Evolutionary conservation across 768 basidiomycete species (phyloP).

Genomic region (Tulasnella calospora): DNA sequence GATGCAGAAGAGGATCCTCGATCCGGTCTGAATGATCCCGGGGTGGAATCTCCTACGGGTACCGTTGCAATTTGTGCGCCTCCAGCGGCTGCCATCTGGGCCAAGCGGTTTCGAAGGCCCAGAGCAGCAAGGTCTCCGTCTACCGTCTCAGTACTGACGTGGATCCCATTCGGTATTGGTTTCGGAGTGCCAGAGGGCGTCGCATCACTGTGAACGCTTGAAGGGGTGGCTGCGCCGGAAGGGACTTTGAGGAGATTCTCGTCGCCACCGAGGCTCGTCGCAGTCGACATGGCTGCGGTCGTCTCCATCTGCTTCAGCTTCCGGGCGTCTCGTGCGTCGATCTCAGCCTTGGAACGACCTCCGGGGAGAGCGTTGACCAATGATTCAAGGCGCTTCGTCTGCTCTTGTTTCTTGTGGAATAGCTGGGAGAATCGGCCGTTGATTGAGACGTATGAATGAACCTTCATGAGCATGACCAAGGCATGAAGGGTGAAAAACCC

Average conservation of each 20-base stretch:
- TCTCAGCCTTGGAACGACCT: slow-evolving; percentile 61
- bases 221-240: slow-evolving; percentile 32
- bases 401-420: slow-evolving; percentile 46
- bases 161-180: slow-evolving; percentile 6
- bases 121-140: not conserved
- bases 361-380: slow-evolving; percentile 49
- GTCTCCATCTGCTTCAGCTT: slow-evolving; percentile 39
- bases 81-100: not conserved
- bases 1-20: not conserved
- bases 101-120: slow-evolving; percentile 10
- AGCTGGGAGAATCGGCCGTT: slow-evolving; percentile 72
- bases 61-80: not conserved
- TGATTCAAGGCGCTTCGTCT: slow-evolving; percentile 44
- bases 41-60: not conserved
- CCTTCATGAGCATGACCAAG: slow-evolving; percentile 89
- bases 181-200: slow-evolving; percentile 37
- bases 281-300: slow-evolving; percentile 29
- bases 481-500: slow-evolving; percentile 85
- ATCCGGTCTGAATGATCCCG: not conserved
- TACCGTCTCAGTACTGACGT: not conserved
- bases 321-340: slow-evolving; percentile 44
- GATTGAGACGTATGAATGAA: slow-evolving; percentile 87
- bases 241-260: not conserved
- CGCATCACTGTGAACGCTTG: slow-evolving; percentile 36
- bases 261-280: not conserved